Evolutionary conservation across 139 green algal species (phyloP), one percentile per base, ranked within the genome.

Genomic region (Mychonastes homosphaera): DNA sequence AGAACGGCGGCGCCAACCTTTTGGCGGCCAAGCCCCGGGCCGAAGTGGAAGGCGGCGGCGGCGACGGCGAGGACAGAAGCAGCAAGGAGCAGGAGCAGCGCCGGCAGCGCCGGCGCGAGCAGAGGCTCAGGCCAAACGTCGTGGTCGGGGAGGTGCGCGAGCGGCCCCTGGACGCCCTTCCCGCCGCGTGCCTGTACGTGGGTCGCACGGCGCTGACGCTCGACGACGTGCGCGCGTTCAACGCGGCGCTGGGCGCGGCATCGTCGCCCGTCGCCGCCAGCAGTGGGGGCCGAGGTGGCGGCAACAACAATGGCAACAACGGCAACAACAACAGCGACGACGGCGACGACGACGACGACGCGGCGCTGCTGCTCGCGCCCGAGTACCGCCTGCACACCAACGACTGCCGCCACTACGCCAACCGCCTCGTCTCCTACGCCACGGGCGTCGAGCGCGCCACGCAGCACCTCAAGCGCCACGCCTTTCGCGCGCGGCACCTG

Each of bases 361-460:
- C n/a, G n/a, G n/a, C n/a, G n/a, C n/a, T n/a, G n/a, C n/a, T n/a
- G n/a, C n/a, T n/a, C n/a, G n/a, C n/a, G n/a, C n/a, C n/a, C 36
- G 21, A 59, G 13, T 85, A 85, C 53, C 62, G 74, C 44, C 68
- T 85, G 64, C 76, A 85, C 50, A 43, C 56, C 27, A 75, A 79
- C 35, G 78, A 85, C 58, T 85, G 78, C 72, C 73, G 78, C 30
- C 78, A 85, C 58, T 85, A 83, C 55, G 71, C 75, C 19, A 85
- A 85, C 62, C 72, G 53, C 23, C 58, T 85, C 21, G 77, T 83
- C 24, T 47, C 73, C 45, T 85, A 79, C 53, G 71, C 78, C 4
- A 85, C 78, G 2, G 78, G 77, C 2, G 47, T 80, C 6, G 77
- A 85, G 33, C 32, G 41, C 24, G 68, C 63, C 50, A 67, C 61